Base-by-base conservation (phyloP, 768 basidiomycete genomes). In the Erythrobasidium yunnanense region DNA sequence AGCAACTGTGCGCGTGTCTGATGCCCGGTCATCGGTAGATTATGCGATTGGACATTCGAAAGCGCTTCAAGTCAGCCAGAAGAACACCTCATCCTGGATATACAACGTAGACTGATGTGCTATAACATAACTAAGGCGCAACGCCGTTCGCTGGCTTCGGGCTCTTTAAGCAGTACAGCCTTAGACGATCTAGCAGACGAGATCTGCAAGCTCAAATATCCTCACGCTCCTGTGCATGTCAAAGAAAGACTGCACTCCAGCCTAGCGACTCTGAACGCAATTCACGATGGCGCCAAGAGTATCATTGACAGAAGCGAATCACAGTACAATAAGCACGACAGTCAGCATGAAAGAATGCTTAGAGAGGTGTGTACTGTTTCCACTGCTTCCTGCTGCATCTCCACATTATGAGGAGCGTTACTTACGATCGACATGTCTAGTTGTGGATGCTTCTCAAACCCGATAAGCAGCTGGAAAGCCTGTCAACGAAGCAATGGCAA, bases 31-130 rank as follows among this genome's bases (percentile, higher is more conserved):
- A 23, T 23, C 11, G 18, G 32, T 32, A 63, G 60, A 63, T 38
- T 63, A 51, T 49, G 49, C 45, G 45, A 51, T 63, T 18, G n/a
- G 47, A 46, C 60, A 63, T 49, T 63, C 60, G 20, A 18, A 27
- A 42, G 45, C 15, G 6, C 56, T 58, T 18, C 17, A 47, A 42
- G 56, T 46, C 27, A 58, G 45, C 45, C 17, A 25, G 42, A 18
- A 22, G n/a, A 30, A n/a, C 52, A 27, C 23, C 23, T 23, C 18
- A 18, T 22, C 18, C 52, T 27, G 29, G 52, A 3, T 3, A 6
- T 7, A 27, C 32, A 6, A 30, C 4, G 23, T 30, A 8, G 23
- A 27, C 52, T 20, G 18, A 54, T 25, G n/a, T n/a, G n/a, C n/a
- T 54, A 7, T 54, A 4, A n/a, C 3, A 22, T 11, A n/a, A 42